Conservation (phyloP, 345 rosid species). For the Eucalyptus paniculata region DNA sequence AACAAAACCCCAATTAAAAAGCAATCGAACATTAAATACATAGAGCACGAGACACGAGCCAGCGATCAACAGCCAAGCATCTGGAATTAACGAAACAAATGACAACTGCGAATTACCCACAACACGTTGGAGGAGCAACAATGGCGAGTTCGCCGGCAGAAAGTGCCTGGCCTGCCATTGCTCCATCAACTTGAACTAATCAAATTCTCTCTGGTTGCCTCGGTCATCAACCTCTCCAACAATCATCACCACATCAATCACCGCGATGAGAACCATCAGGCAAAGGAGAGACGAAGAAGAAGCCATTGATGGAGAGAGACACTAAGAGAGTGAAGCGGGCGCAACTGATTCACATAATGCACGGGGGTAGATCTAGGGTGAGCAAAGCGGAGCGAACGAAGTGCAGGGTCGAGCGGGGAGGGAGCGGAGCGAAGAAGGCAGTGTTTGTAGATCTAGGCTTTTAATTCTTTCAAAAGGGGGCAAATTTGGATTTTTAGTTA, state of each 20-base stretch:
- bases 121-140: slow-evolving; percentile 41
- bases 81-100: background rate
- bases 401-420: no score
- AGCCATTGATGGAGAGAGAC: background rate
- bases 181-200: slow-evolving; percentile 64
- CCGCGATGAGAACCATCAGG: background rate
- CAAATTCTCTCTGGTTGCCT: slow-evolving; percentile 56
- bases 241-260: background rate
- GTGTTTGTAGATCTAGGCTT: no score
- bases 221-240: background rate
- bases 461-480: no score
- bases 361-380: background rate
- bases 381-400: no score
- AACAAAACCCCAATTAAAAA: background rate
- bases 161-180: slow-evolving; percentile 70
- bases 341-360: background rate
- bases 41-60: background rate
- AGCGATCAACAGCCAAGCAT: background rate
- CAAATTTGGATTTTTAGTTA: no score
- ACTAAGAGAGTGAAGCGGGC: background rate
- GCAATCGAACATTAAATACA: background rate
- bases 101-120: slow-evolving; percentile 23
- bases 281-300: background rate
- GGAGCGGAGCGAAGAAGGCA: no score
- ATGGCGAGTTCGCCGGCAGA: slow-evolving; percentile 9